phyloP scores from a whole-genome alignment of 768 basidiomycete species.

The Lactarius evosmus region DNA sequence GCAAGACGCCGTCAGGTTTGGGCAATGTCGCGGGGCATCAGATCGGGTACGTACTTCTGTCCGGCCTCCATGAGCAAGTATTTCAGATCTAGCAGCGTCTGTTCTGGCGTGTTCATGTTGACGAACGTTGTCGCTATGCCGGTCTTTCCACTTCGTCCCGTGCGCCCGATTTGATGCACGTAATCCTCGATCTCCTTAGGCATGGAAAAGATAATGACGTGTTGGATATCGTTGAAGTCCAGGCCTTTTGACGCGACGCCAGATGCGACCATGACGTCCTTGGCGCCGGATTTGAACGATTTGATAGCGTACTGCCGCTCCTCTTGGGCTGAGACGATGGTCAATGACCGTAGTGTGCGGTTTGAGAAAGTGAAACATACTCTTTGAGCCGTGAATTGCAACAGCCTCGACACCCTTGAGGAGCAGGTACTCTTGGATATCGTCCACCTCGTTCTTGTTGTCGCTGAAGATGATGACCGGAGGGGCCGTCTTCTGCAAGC shows the following conservation, averaged over 20 bases:
- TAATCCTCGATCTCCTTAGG: constrained; percentile 99
- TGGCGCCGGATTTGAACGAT: constrained; percentile 94
- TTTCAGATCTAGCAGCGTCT: constrained; percentile 94
- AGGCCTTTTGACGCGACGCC: constrained; percentile 97
- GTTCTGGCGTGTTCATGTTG: constrained; percentile 96
- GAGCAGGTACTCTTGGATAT: constrained; percentile 96
- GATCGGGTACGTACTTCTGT: constrained; percentile 70
- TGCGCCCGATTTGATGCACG: constrained; percentile 98
- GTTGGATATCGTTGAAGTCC: constrained; percentile 98
- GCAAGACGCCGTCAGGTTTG: constrained; percentile 23
- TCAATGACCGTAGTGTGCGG: neutral
- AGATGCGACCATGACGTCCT: constrained; percentile 99
- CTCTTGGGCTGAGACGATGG: constrained; percentile 70
- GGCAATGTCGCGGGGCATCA: neutral
- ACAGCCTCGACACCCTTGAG: constrained; percentile 98
- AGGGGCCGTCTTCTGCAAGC: constrained; percentile 96
- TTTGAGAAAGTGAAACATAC: constrained; percentile 43
- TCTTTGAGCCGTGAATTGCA: constrained; percentile 96
- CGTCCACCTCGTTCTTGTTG: constrained; percentile 99
- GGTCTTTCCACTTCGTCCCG: constrained; percentile 95
- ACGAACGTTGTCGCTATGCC: constrained; percentile 99
- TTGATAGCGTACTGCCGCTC: constrained; percentile 99
- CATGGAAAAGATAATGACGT: constrained; percentile 99
- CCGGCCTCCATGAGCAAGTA: constrained; percentile 96
- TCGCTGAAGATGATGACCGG: constrained; percentile 98